Base-by-base conservation (phyloP, 257 asterid species). In the Verbascum thapsus region DNA sequence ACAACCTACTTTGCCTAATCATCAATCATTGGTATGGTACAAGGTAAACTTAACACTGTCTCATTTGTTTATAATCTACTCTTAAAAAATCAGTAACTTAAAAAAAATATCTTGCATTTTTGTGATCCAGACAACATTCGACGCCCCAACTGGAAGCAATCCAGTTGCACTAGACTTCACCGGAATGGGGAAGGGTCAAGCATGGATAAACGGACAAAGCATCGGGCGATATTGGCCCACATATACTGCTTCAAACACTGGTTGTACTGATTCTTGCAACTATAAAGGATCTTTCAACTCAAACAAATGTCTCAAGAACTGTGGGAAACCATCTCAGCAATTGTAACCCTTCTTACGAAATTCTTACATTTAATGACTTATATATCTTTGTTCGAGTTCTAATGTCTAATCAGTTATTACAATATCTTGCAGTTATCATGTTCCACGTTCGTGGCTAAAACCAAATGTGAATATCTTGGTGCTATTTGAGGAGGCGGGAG, bases 131-230 rank as follows among this genome's bases (percentile, higher is more conserved):
- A 75, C 94, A 10, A 76, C 37, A 22, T 79, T 88, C 49, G 88
- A 81, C 67, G 84, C 96, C 43, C 95, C 96, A 10, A 68, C 74
- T 17, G 90, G 96, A 42, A 71, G 76, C 71, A 81, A 76, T 60
- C 98, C 98, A 0, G 41, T 86, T 26, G 92, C 94, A 12, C 10
- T 91, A 60, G 96, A 91, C 80, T 78, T 86, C 40, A 86, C 84
- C 0, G 88, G 96, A 12, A 60, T 84, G 84, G 98, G 95, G 16
- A 91, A 91, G 72, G 98, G 98, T 0, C 83, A 82, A 57, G 98
- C 98, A 48, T 91, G 98, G 98, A 85, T 91, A 60, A 91, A 91
- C 9, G 96, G 98, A 30, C 83, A 88, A 67, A 76, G 98, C 44
- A 41, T 60, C 9, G 55, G 66, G 13, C 53, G 67, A 8, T 61